Percentiles rank a stretch among this genome's conserved stretches.
Evolutionary conservation across 345 rosid genomes (phyloP).

Genomic region (Lumnitzera littorea): DNA sequence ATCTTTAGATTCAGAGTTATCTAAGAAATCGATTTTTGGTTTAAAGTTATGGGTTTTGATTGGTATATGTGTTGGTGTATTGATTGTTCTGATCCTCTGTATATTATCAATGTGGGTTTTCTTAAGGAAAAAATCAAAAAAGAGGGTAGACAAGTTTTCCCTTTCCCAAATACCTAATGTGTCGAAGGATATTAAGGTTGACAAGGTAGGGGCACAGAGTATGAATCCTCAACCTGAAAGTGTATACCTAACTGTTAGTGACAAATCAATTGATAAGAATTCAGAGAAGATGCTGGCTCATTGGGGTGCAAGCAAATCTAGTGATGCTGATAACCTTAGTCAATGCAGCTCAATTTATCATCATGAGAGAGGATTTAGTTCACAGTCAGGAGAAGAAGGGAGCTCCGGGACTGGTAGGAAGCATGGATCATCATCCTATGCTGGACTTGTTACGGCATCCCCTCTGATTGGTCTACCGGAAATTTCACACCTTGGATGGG

Average conservation of each 20-base stretch:
- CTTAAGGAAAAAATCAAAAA: conserved; percentile 57
- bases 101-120: conserved; percentile 65
- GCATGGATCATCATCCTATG: conserved; percentile 44
- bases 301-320: conserved; percentile 52
- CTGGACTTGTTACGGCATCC: conserved; percentile 66
- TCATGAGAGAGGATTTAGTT: conserved; percentile 65
- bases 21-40: conserved; percentile 66
- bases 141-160: conserved; percentile 36
- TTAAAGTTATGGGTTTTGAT: conserved; percentile 83
- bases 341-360: conserved; percentile 60
- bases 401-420: conserved; percentile 55
- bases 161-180: conserved; percentile 66
- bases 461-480: conserved; percentile 92
- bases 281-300: conserved; percentile 22
- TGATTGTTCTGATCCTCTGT: conserved; percentile 76
- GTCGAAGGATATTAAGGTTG: conserved; percentile 81
- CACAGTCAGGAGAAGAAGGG: conserved; percentile 93
- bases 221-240: conserved; percentile 39
- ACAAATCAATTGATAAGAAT: conserved; percentile 28
- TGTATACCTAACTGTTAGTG: conserved; percentile 34
- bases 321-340: conserved; percentile 65
- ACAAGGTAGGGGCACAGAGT: conserved; percentile 51
- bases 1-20: conserved; percentile 55
- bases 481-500: conserved; percentile 97
- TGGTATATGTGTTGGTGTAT: conserved; percentile 58